These are phyloP conservation scores for Schizosaccharomyces osmophilus DNA, from an alignment of 805 yeast genomes.

Conservation along the genomic window DNA sequence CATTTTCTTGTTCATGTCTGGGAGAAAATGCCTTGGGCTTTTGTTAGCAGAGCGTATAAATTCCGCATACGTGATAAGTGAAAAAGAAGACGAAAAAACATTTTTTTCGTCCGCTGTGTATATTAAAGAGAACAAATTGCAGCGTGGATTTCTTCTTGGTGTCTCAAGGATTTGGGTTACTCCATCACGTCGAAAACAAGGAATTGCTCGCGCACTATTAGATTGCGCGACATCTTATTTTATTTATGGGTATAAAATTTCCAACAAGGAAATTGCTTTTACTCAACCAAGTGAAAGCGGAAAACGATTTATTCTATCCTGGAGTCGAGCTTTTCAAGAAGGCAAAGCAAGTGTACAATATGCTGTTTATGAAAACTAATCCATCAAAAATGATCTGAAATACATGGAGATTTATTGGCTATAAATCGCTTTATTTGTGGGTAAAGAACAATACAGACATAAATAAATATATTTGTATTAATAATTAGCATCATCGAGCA, in stretches of 20 bases:
- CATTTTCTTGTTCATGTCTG: not conserved
- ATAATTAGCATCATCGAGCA: not conserved
- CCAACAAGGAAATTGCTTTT: slow-evolving; percentile 1
- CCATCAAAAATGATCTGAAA: not conserved
- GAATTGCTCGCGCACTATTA: not conserved
- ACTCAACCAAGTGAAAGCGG: slow-evolving; percentile 1
- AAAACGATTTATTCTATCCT: not conserved
- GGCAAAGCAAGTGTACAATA: not conserved
- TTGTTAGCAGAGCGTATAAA: not conserved
- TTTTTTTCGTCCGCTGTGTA: not conserved
- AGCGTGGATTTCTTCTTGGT: not conserved
- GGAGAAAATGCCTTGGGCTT: not conserved
- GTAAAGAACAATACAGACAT: too few relatives aligned
- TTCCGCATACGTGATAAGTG: not conserved
- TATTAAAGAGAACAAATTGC: not conserved
- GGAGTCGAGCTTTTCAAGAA: not conserved
- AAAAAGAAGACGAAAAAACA: not conserved
- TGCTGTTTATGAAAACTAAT: not conserved
- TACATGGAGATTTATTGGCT: not conserved
- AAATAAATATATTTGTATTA: too few relatives aligned
- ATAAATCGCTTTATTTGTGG: not conserved
- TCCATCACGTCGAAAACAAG: not conserved
- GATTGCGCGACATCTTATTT: not conserved
- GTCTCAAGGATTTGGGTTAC: not conserved
- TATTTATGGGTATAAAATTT: not conserved